Conservation (phyloP, 352 stramenopile genomes). For the Phytophthora megakarya region DNA sequence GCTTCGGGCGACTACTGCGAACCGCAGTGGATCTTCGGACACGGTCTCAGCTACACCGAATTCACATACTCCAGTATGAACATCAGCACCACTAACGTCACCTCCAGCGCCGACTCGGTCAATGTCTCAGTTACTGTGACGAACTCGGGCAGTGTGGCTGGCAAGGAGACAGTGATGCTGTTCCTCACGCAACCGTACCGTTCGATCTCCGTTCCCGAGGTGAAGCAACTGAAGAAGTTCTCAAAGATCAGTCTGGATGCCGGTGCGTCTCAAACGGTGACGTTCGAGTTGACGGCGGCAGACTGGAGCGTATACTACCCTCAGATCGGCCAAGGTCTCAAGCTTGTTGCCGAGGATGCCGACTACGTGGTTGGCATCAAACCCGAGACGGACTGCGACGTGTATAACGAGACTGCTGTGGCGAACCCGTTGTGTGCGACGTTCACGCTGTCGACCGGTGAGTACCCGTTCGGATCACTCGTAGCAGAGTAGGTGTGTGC, state of each 20-base stretch:
- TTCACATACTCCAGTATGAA: conserved; percentile 55
- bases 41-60: conserved; percentile 66
- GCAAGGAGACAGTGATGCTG: conserved; percentile 45
- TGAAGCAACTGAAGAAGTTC: conserved; percentile 48
- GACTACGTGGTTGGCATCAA: conserved; percentile 54
- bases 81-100: conserved; percentile 39
- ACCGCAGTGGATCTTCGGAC: conserved; percentile 62
- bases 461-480: conserved; percentile 29
- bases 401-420: conserved; percentile 38
- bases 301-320: conserved; percentile 54
- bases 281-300: conserved; percentile 30
- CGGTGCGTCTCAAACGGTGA: conserved; percentile 25
- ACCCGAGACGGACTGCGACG: conserved; percentile 42
- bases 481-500: conserved; percentile 16
- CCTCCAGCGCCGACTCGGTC: conserved; percentile 34
- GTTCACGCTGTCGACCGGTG: conserved; percentile 29
- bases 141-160: conserved; percentile 39
- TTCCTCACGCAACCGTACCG: conserved; percentile 30
- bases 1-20: conserved; percentile 51
- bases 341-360: conserved; percentile 38
- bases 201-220: conserved; percentile 36
- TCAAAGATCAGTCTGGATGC: conserved; percentile 39
- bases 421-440: conserved; percentile 29
- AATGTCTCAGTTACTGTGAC: conserved; percentile 35
- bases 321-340: conserved; percentile 51